A percentile compares a stretch with the other conserved stretches of the same genome.
phyloP scores from a whole-genome alignment of 2,329 filamentous ascomycete species.

The Xylariomycetidae sp. region DNA sequence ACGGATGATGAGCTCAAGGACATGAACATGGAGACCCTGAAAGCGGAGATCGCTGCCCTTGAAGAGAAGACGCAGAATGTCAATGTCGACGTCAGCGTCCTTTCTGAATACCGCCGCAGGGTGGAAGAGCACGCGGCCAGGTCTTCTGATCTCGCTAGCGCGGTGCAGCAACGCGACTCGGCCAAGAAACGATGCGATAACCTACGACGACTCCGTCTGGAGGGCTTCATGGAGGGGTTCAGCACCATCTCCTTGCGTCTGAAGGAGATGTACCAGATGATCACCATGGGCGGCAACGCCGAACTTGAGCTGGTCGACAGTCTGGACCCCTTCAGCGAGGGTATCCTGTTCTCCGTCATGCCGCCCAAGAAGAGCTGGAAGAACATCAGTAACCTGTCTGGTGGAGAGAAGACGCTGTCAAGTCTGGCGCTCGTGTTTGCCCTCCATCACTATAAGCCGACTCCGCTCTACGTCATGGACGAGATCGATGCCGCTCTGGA shows the following conservation, averaged over 20 bases:
- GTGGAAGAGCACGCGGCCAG: constrained; percentile 78
- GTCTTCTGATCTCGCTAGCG: constrained; percentile 76
- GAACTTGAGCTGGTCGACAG: constrained; percentile 96
- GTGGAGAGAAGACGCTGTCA: constrained; percentile 95
- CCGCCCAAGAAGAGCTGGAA: constrained; percentile 99
- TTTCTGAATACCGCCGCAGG: constrained; percentile 81
- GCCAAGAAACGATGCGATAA: constrained; percentile 93
- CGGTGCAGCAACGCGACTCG: constrained; percentile 72
- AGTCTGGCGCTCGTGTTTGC: constrained; percentile 96
- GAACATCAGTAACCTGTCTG: constrained; percentile 93
- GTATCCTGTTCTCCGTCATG: constrained; percentile 97
- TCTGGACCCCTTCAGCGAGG: constrained; percentile 93
- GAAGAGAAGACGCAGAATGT: constrained; percentile 75
- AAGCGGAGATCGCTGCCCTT: constrained; percentile 57
- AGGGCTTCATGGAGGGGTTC: constrained; percentile 99
- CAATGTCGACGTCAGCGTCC: constrained; percentile 82
- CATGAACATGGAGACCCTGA: constrained; percentile 59
- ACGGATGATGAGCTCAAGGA: constrained; percentile 66
- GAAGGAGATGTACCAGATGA: constrained; percentile 99
- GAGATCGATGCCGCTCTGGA: constrained; percentile 98
- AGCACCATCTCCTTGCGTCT: constrained; percentile 86
- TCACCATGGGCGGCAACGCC: constrained; percentile 98
- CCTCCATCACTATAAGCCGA: constrained; percentile 95
- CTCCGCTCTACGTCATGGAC: constrained; percentile 98
- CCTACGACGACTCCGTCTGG: constrained; percentile 80